Percentiles rank a stretch among this genome's conserved stretches.
These are phyloP conservation scores for Aspergillus funiculosus DNA, from an alignment of 495 filamentous ascomycete genomes.

Conservation along the genomic window DNA sequence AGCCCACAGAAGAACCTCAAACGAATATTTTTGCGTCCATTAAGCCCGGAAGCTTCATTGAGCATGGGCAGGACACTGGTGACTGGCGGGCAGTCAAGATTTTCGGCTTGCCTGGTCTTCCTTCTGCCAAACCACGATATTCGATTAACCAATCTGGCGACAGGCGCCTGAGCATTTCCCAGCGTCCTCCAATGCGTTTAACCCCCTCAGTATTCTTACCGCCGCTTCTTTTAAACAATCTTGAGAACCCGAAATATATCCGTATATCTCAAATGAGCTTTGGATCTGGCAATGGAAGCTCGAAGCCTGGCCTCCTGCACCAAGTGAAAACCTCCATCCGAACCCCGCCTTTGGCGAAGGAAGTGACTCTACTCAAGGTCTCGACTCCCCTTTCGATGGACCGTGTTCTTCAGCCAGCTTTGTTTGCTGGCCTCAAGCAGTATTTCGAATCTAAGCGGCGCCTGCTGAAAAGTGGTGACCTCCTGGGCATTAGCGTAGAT, in stretches of 20 bases:
- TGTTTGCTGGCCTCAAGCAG: slow-evolving; percentile 77
- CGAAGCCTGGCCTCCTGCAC: slow-evolving; percentile 34
- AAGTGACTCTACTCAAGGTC: slow-evolving; percentile 85
- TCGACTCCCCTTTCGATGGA: slow-evolving; percentile 85
- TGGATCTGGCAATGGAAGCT: slow-evolving; percentile 25
- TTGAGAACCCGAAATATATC: slow-evolving; percentile 69
- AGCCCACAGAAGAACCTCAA: slow-evolving; percentile 62
- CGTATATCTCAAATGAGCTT: slow-evolving; percentile 59
- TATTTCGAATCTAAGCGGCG: slow-evolving; percentile 76
- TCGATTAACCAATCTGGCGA: slow-evolving; percentile 43
- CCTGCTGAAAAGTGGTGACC: slow-evolving; percentile 75
- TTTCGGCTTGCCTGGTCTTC: slow-evolving; percentile 74
- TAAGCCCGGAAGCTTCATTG: slow-evolving; percentile 42
- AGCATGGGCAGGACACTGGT: slow-evolving; percentile 40
- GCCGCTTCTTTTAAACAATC: slow-evolving; percentile 77
- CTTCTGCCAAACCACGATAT: slow-evolving; percentile 46
- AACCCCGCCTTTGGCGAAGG: slow-evolving; percentile 80
- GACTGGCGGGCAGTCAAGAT: slow-evolving; percentile 77
- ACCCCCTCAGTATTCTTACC: slow-evolving; percentile 69
- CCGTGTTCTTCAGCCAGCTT: slow-evolving; percentile 68
- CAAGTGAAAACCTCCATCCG: slow-evolving; percentile 46
- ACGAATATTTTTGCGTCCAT: slow-evolving; percentile 49
- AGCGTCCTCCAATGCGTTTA: slow-evolving; percentile 32
- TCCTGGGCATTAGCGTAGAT: slow-evolving; percentile 82
- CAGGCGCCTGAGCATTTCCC: slow-evolving; percentile 50